Evolutionary conservation across 192 early-diverging fungal genomes (phyloP).

Genomic region (Mortierella claussenii): DNA sequence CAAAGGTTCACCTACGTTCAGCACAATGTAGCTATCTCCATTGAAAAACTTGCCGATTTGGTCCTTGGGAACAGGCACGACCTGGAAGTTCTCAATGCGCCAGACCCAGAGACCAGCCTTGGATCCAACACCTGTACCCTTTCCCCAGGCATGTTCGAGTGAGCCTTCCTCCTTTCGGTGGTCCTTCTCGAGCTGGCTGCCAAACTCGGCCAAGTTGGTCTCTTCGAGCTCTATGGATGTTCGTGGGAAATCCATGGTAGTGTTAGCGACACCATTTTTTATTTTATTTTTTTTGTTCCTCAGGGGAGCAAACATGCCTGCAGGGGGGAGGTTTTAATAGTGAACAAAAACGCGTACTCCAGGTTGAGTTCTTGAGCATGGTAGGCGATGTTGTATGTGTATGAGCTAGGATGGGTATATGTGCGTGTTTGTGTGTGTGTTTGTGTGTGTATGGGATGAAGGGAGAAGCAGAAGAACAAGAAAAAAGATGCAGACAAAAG

Average conservation of each 20-base stretch:
- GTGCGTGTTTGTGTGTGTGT: too few species aligned
- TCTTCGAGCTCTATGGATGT: slow-evolving; percentile 36
- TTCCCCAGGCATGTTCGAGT: slow-evolving; percentile 70
- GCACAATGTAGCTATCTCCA: slow-evolving; percentile 82
- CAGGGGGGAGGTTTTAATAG: too few species aligned
- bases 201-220: slow-evolving; percentile 69
- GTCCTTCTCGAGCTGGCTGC: slow-evolving; percentile 69
- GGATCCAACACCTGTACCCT: slow-evolving; percentile 58
- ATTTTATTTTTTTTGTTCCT: too few species aligned
- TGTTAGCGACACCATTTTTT: too few species aligned
- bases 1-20: slow-evolving; percentile 73
- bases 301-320: too few species aligned
- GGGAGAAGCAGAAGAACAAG: neutral
- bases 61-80: slow-evolving; percentile 69
- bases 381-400: neutral
- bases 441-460: too few species aligned
- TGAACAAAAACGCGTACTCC: slow-evolving; percentile 27
- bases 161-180: slow-evolving; percentile 65
- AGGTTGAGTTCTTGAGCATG: slow-evolving; percentile 55
- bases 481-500: neutral
- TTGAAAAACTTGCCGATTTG: slow-evolving; percentile 76
- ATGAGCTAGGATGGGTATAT: too few species aligned
- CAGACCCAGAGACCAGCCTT: slow-evolving; percentile 71
- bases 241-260: too few species aligned
- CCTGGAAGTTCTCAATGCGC: slow-evolving; percentile 83